Base-by-base conservation (phyloP, 2,329 filamentous ascomycete genomes). In the Trichoderma pleuroti region DNA sequence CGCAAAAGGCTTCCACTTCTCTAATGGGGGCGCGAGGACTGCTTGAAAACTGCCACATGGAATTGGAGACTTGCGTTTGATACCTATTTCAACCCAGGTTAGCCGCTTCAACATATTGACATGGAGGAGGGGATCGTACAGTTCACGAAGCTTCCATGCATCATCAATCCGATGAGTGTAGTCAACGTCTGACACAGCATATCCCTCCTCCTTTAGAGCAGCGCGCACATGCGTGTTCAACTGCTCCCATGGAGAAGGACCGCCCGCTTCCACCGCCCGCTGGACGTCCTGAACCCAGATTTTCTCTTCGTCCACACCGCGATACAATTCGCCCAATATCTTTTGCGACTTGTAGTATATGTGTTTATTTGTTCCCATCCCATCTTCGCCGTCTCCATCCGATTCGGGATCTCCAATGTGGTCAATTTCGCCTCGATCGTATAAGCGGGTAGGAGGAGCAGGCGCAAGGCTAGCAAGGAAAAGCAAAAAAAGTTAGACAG, bases 241-340 rank as follows among this genome's bases (percentile, higher is more conserved):
- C 8, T 81, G 76, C 3, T 82, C 78, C 84, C 85, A 87, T 3
- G 88, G 80, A 0, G 81, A 80, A 0, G 75, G 70, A 0, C 79
- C 79, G 2, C 61, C 71, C 12, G 63, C 75, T 9, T 73, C 75
- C 5, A 78, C 73, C 0, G 63, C 74, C 16, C 77, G 76, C 57
- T 78, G 81, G 49, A 86, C 84, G 18, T 89, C 79, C 6, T 86
- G 77, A 10, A 79, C 74, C 82, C 90, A 91, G 56, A 94, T 91
- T 66, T 86, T 84, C 59, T 84, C 84, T 78, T 96, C 93, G 74
- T 97, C 88, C 12, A 97, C 90, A 0, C 85, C 86, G 2, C 92
- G 88, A 76, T 92, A 96, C 0, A 97, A 82, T 5, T 84, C 80
- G 0, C 93, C 93, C 0, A 96, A 84, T 0, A 91, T 83, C 74